Conservation (phyloP, 306 rosid genomes). For the Cicer cuneatum region DNA sequence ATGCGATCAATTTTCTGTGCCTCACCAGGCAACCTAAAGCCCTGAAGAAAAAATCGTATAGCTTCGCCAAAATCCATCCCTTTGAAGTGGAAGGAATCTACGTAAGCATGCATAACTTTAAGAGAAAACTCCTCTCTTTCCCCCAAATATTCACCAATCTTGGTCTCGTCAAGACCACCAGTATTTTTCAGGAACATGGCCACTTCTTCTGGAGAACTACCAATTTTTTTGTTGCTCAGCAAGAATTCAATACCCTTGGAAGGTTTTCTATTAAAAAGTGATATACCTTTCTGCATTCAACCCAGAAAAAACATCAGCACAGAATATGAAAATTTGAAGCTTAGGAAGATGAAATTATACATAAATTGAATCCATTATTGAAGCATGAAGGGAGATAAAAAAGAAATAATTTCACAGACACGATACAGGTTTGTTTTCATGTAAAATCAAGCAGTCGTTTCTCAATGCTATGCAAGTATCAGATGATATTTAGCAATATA, state of each 20-base stretch:
- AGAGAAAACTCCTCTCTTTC: conserved; percentile 94
- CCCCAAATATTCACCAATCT: conserved; percentile 96
- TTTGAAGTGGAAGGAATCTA: conserved; percentile 90
- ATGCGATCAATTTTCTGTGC: conserved; percentile 99
- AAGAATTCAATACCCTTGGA: conserved; percentile 93
- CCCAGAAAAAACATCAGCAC: conserved; percentile 55
- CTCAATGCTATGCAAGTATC: conserved; percentile 32
- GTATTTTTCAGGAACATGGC: conserved; percentile 88
- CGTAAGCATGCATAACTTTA: conserved; percentile 99
- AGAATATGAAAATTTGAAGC: conserved; percentile 41
- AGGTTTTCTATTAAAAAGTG: conserved; percentile 92
- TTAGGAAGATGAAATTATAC: conserved; percentile 35
- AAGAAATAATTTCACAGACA: conserved; percentile 23
- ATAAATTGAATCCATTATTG: conserved; percentile 28
- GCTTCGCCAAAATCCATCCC: conserved; percentile 96
- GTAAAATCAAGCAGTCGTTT: conserved; percentile 38
- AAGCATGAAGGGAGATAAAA: conserved; percentile 23
- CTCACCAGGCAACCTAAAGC: conserved; percentile 98
- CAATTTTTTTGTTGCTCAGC: conserved; percentile 78
- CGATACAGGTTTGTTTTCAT: conserved; percentile 12
- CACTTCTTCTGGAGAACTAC: conserved; percentile 85
- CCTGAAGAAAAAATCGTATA: conserved; percentile 90
- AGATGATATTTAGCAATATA: conserved; percentile 37
- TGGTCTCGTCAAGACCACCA: conserved; percentile 76
- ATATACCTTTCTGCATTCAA: conserved; percentile 93